Evolutionary conservation across 2,329 filamentous ascomycete genomes (phyloP).

Genomic region (Aspergillus thermomutatus): DNA sequence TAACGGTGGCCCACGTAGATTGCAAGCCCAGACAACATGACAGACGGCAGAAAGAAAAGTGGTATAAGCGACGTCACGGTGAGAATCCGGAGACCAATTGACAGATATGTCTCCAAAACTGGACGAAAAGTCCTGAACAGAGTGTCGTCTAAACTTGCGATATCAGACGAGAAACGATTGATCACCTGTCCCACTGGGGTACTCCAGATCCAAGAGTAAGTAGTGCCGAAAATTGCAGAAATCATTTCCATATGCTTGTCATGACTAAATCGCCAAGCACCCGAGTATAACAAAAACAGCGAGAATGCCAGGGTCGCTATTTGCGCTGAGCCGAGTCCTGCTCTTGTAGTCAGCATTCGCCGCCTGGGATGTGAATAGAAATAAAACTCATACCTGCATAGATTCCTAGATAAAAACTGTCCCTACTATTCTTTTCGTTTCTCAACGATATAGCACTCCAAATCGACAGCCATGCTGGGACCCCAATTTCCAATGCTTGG

Average conservation of each 20-base stretch:
- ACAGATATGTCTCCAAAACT: conserved; percentile 12
- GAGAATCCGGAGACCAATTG: conserved; percentile 12
- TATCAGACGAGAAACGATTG: conserved; percentile 15
- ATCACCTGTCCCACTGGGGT: conserved; percentile 12
- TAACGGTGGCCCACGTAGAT: conserved; percentile 11
- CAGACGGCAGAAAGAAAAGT: conserved; percentile 11
- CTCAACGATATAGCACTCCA: conserved; percentile 4
- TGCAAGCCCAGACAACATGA: conserved; percentile 5
- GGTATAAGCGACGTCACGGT: conserved; percentile 11
- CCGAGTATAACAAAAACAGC: conserved; percentile 7
- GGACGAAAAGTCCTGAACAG: conserved; percentile 8
- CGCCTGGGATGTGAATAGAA: background rate
- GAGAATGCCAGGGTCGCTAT: conserved; percentile 5
- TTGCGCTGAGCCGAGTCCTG: conserved; percentile 7
- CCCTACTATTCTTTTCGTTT: background rate
- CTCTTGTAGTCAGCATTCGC: background rate
- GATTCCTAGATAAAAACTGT: conserved; percentile 1
- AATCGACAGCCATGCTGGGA: conserved; percentile 10
- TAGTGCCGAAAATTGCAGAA: conserved; percentile 7
- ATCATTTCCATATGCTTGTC: conserved; percentile 10
- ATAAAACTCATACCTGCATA: background rate
- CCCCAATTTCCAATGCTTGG: conserved; percentile 8
- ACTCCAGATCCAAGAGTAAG: conserved; percentile 12
- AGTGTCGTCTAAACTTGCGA: conserved; percentile 10
- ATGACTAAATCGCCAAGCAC: conserved; percentile 10